Evolutionary conservation across 345 rosid species (phyloP).

Genomic region (Gossypium thurberi): DNA sequence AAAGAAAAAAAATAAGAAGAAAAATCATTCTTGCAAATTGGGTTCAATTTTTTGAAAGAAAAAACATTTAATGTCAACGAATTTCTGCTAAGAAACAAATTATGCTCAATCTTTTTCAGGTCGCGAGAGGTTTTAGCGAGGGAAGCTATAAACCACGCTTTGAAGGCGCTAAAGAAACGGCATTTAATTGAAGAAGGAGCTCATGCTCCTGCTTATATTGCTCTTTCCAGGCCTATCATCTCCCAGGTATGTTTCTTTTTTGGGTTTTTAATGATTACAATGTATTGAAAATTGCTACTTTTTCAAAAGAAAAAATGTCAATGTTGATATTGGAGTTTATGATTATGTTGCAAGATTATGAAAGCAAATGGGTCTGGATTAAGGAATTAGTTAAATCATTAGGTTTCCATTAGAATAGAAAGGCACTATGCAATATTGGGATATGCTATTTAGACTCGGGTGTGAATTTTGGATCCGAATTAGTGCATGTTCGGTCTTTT

Average conservation of each 20-base stretch:
- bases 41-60: not conserved
- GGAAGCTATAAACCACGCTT: conserved; percentile 74
- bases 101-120: conserved; percentile 30
- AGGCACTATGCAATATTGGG: not conserved
- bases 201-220: conserved; percentile 71
- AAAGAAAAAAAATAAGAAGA: too few relatives aligned
- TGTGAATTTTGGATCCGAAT: too few relatives aligned
- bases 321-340: not conserved
- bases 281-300: not conserved
- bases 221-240: conserved; percentile 75
- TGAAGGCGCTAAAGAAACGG: conserved; percentile 73
- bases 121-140: conserved; percentile 46
- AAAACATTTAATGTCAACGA: not conserved
- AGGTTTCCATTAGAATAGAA: not conserved
- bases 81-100: not conserved
- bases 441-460: not conserved
- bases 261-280: not conserved
- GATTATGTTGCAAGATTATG: not conserved
- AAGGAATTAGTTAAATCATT: not conserved
- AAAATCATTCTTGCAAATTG: not conserved
- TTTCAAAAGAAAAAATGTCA: too few relatives aligned
- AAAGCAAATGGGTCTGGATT: not conserved
- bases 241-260: conserved; percentile 46
- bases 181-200: conserved; percentile 91
- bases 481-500: too few relatives aligned